Evolutionary conservation across 192 early-diverging fungal genomes (phyloP).

Genomic region (Coemansia sp.): DNA sequence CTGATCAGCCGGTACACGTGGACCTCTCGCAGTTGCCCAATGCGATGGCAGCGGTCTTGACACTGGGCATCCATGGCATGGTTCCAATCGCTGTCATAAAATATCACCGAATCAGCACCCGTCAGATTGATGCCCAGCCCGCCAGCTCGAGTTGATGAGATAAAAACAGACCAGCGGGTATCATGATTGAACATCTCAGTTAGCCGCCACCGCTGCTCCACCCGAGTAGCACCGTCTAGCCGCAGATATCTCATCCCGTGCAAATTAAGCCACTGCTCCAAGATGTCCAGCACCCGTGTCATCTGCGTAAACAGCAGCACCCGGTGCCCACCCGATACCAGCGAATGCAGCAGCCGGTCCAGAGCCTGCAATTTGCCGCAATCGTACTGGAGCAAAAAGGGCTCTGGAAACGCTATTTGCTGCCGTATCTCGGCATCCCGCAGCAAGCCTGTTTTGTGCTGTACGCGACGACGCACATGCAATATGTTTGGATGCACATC

Average conservation of each 20-base stretch:
- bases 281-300: constrained; percentile 90
- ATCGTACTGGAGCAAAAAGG: constrained; percentile 78
- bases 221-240: constrained; percentile 85
- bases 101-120: constrained; percentile 94
- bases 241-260: constrained; percentile 82
- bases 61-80: constrained; percentile 96
- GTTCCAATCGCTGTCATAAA: constrained; percentile 93
- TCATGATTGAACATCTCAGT: constrained; percentile 96
- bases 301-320: constrained; percentile 96
- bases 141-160: constrained; percentile 91
- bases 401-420: constrained; percentile 80
- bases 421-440: constrained; percentile 61
- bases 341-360: constrained; percentile 72
- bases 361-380: constrained; percentile 88
- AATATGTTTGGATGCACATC: constrained; percentile 23
- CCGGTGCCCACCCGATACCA: constrained; percentile 87
- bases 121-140: constrained; percentile 94
- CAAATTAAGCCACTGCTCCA: constrained; percentile 83
- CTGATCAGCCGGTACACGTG: constrained; percentile 74
- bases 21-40: constrained; percentile 84
- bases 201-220: constrained; percentile 81
- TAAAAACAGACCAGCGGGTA: constrained; percentile 85
- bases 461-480: constrained; percentile 31
- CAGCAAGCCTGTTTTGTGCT: constrained; percentile 51
- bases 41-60: constrained; percentile 95